Evolutionary conservation across 192 early-diverging fungal species (phyloP).

Genomic region (Gonapodya prolifera): DNA sequence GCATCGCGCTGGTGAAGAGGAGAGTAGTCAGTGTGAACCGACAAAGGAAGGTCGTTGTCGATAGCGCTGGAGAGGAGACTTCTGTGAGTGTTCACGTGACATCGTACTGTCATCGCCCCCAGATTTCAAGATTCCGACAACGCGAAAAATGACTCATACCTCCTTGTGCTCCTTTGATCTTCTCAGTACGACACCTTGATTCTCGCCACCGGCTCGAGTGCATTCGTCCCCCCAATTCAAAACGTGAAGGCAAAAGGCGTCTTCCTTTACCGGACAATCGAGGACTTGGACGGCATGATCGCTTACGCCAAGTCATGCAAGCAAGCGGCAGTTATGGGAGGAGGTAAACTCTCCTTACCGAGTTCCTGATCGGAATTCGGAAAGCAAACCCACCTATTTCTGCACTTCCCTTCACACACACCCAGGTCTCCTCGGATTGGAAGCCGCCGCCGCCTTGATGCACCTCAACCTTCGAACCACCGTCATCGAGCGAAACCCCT

Average conservation of each 20-base stretch:
- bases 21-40: neutral
- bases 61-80: neutral
- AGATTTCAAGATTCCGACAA: too few species aligned
- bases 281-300: conserved; percentile 43
- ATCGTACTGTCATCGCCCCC: too few species aligned
- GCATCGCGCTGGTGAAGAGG: conserved; percentile 17
- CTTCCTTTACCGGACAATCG: conserved; percentile 52
- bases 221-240: conserved; percentile 40
- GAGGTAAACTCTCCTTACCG: conserved; percentile 26
- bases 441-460: conserved; percentile 46
- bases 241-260: conserved; percentile 30
- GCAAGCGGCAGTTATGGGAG: conserved; percentile 46
- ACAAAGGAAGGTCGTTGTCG: neutral
- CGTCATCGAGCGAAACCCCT: conserved; percentile 36
- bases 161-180: neutral
- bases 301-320: conserved; percentile 21
- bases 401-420: too few species aligned
- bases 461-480: conserved; percentile 35
- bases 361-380: too few species aligned
- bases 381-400: too few species aligned
- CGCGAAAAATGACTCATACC: neutral
- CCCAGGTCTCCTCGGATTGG: conserved; percentile 36
- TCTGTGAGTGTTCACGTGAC: neutral
- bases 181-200: conserved; percentile 39
- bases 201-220: conserved; percentile 43